Percentiles rank a stretch among this genome's conserved stretches.
phyloP scores from a whole-genome alignment of 176 grass and related monocot species.

The Bromus sterilis region DNA sequence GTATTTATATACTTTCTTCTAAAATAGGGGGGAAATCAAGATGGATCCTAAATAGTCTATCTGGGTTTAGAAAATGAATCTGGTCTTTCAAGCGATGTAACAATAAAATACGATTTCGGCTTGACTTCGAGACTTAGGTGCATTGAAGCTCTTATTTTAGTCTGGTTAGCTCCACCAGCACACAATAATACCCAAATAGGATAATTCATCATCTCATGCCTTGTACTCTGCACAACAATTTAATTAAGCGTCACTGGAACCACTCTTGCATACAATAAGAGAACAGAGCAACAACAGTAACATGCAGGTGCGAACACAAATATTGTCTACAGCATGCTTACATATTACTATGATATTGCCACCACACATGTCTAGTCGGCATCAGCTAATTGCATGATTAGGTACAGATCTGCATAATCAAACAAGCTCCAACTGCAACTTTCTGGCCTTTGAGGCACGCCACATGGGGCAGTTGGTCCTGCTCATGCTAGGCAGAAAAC shows the following conservation, averaged over 20 bases:
- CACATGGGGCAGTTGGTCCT: conserved; percentile 2
- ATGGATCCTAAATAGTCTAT: background rate
- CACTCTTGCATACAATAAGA: background rate
- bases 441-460: background rate
- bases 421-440: background rate
- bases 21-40: background rate
- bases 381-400: background rate
- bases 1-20: background rate
- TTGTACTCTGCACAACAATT: background rate
- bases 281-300: background rate
- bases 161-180: background rate
- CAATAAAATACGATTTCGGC: background rate
- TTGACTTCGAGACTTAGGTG: background rate
- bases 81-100: background rate
- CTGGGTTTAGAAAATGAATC: too few relatives aligned
- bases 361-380: background rate
- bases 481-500: conserved; percentile 15
- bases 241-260: background rate
- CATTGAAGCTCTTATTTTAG: background rate
- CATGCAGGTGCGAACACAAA: background rate
- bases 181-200: background rate
- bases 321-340: background rate
- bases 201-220: background rate
- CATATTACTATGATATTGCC: background rate
- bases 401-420: background rate